Base-by-base conservation (phyloP, 495 filamentous ascomycete genomes). In the Aspergillus kassunensis region DNA sequence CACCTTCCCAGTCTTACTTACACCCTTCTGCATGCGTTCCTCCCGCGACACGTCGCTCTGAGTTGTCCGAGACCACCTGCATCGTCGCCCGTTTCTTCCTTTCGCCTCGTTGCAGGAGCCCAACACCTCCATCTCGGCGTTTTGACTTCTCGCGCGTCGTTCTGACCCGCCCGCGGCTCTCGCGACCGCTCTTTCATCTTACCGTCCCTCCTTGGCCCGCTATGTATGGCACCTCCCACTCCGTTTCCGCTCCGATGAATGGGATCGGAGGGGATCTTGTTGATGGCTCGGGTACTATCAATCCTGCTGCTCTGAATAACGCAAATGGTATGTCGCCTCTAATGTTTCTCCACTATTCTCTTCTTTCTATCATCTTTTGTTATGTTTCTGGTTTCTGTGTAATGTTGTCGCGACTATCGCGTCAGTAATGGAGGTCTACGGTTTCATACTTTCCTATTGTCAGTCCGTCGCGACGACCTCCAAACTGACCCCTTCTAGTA, bases 211-310 rank as follows among this genome's bases (percentile, higher is more conserved):
- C 58, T 63, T 61, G 58, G 60, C 65, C 60, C 71, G 73, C 64
- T 61, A 83, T 84, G 82, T 83, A 85, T 73, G 74, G 76, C 69
- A 72, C 78, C 33, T 70, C 77, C 60, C 68, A 74, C 52, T 72
- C 70, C 57, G 55, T 65, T 54, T 67, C 74, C 47, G 66, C 76
- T 23, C 74, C 79, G 60, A 77, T 80, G 71, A 84, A 83, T 70
- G 80, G 81, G 49, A 69, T 83, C 55, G 80, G 74, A 65, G 77
- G 74, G 52, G 81, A 79, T 62, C 78, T 84, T 55, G 78, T 85
- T 58, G 86, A 90, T 77, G 80, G 81, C 53, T 84, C 83, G 51
- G 86, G 85, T 30, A 91, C 88, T 47, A 91, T 91, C 71, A 86
- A 91, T 68, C 88, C 88, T 51, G 86, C 85, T 23, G 85, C 84